phyloP scores from a whole-genome alignment of 495 filamentous ascomycete species.

The Aspergillus sparsus region DNA sequence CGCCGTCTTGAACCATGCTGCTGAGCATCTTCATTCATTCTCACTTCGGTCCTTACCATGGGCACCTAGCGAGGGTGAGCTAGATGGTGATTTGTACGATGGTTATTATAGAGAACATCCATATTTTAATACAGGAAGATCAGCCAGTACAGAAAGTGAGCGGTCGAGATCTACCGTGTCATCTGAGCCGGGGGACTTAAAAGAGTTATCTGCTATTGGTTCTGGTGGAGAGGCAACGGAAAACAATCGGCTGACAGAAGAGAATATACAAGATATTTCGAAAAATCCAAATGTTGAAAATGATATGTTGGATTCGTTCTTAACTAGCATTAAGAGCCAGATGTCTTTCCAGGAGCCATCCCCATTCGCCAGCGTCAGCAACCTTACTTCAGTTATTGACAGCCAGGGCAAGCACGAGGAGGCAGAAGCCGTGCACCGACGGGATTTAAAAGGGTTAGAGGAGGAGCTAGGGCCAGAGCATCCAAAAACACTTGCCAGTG shows the following conservation, averaged over 20 bases:
- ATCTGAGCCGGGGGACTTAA: background rate
- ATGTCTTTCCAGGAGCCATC: background rate
- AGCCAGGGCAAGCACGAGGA: background rate
- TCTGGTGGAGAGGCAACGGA: background rate
- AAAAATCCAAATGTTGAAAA: background rate
- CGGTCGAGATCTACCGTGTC: background rate
- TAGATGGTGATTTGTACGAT: background rate
- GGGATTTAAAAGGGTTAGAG: background rate
- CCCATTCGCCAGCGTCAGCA: background rate
- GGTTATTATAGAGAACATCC: background rate
- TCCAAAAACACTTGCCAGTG: background rate
- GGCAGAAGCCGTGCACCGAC: background rate
- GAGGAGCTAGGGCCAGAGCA: background rate
- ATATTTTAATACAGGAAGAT: slow-evolving; percentile 7
- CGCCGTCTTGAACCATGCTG: background rate
- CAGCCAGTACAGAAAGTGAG: background rate
- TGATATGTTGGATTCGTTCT: background rate
- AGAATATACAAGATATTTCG: background rate
- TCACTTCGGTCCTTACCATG: slow-evolving; percentile 4
- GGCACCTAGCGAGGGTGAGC: background rate
- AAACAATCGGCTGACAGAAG: background rate
- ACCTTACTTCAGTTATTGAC: background rate
- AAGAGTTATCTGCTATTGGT: background rate
- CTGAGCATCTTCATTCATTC: slow-evolving; percentile 10
- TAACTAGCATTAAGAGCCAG: background rate